These are phyloP conservation scores for Narthecium ossifragum DNA, from an alignment of 106 monocot species.

Conservation along the genomic window DNA sequence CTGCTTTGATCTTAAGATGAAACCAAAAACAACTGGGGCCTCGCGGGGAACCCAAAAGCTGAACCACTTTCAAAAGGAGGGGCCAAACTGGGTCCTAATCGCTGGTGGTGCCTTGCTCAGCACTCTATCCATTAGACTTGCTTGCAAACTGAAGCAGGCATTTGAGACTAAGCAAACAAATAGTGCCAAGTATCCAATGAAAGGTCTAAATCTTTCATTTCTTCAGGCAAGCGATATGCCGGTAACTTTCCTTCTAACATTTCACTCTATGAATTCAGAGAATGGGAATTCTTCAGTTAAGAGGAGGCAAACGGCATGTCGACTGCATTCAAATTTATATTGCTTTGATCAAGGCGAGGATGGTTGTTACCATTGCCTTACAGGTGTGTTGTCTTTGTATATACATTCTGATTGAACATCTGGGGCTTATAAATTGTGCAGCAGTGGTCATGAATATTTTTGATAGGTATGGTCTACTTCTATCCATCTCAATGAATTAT, in stretches of 20 bases:
- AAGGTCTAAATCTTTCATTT: too few relatives aligned
- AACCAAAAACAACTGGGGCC: slow-evolving; percentile 28
- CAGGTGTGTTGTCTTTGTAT: slow-evolving; percentile 25
- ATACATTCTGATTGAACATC: too few relatives aligned
- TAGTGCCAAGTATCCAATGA: slow-evolving; percentile 14
- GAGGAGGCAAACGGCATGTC: slow-evolving; percentile 24
- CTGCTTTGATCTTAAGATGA: slow-evolving; percentile 38
- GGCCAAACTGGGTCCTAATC: slow-evolving; percentile 83
- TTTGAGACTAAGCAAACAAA: slow-evolving; percentile 39
- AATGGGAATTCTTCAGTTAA: neutral
- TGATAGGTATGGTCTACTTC: too few relatives aligned
- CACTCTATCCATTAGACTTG: slow-evolving; percentile 61
- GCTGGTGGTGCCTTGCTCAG: slow-evolving; percentile 75
- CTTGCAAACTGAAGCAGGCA: slow-evolving; percentile 62
- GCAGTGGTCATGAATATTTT: too few relatives aligned
- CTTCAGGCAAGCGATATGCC: too few relatives aligned
- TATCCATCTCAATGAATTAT: too few relatives aligned
- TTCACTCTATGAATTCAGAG: too few relatives aligned
- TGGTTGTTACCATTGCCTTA: slow-evolving; percentile 36
- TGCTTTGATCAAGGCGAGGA: slow-evolving; percentile 39
- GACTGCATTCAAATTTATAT: slow-evolving; percentile 44
- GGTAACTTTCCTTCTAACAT: too few relatives aligned
- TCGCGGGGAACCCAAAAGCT: slow-evolving; percentile 30
- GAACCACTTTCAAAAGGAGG: slow-evolving; percentile 39
- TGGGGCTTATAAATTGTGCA: too few relatives aligned